Conservation (phyloP, 495 filamentous ascomycete species). For the Tuber calosporum region DNA sequence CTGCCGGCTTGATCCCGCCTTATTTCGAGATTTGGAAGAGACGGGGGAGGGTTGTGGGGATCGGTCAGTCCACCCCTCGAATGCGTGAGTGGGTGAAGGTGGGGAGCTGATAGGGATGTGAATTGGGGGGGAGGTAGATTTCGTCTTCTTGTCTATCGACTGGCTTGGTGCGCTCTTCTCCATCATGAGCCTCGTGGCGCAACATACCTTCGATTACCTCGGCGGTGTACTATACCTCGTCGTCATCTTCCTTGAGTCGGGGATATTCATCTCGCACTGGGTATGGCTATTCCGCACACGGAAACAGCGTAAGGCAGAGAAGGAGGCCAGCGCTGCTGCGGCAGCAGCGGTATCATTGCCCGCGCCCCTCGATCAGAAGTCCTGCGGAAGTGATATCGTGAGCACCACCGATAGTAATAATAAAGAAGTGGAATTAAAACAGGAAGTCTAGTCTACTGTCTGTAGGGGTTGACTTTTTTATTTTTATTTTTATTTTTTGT, state of each 20-base stretch:
- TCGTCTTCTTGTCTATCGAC: slow-evolving; percentile 59
- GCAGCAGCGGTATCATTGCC: neutral
- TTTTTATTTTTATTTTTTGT: neutral
- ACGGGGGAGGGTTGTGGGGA: slow-evolving; percentile 60
- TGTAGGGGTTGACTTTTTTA: neutral
- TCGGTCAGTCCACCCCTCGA: slow-evolving; percentile 49
- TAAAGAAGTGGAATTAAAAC: neutral
- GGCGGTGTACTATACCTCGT: slow-evolving; percentile 64
- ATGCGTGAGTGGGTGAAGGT: neutral
- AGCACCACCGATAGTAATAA: neutral
- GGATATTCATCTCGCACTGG: slow-evolving; percentile 62
- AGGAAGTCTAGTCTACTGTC: neutral
- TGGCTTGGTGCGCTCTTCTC: slow-evolving; percentile 68
- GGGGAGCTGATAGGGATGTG: neutral
- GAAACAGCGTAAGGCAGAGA: slow-evolving; percentile 53
- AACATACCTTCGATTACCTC: slow-evolving; percentile 62
- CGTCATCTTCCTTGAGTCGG: slow-evolving; percentile 59
- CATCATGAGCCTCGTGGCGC: slow-evolving; percentile 63
- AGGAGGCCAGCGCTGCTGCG: slow-evolving; percentile 34
- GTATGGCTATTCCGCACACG: slow-evolving; percentile 62
- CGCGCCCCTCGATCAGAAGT: neutral
- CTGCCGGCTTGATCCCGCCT: slow-evolving; percentile 58
- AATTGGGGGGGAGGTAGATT: slow-evolving; percentile 8
- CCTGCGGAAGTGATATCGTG: neutral
- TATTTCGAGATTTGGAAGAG: slow-evolving; percentile 69